Base-by-base conservation (phyloP, 2,329 filamentous ascomycete species). In the Pleurostoma richardsiae region DNA sequence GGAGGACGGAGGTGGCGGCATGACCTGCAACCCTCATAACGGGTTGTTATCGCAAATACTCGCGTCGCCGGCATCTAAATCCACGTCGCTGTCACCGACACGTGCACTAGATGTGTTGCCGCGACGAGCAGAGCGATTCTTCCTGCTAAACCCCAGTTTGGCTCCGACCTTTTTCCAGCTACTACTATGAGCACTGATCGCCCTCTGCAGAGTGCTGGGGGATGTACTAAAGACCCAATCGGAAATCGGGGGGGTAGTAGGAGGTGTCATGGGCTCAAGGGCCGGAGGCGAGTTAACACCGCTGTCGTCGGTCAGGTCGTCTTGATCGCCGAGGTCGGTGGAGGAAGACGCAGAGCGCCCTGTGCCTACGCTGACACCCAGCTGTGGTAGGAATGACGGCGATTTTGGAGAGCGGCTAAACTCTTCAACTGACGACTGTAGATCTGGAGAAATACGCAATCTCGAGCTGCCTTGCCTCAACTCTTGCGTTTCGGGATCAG, bases 251-350 rank as follows among this genome's bases (percentile, higher is more conserved):
- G 87, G 85, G 3, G 83, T 88, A 3, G 79, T 88, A 1, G 86
- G 86, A 0, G 87, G 87, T 4, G 87, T 90, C 72, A 89, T 83
- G 3, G 76, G 85, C 58, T 85, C 84, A 49, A 73, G 69, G 29
- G 67, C 61, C 42, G 74, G 64, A 31, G 80, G 71, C 44, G 82
- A 83, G 48, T 73, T 74, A n/a, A 76, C 74, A 47, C 76, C 78
- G 49, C 78, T 86, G 60, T 88, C 85, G 55, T 89, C 85, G 1
- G 79, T 80, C 48, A 82, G 63, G 27, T 73, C 71, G 30, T 78
- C 73, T 42, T 74, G 64, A 51, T 80, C 70, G 42, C 65, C 57
- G 51, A 70, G 59, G 52, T 81, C 72, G 44, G 69, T 68, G 0
- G 72, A 70, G 4, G 70, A 69, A 6, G 71, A 71, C 2, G 63